Percentiles rank a stretch among this genome's conserved stretches.
phyloP scores from a whole-genome alignment of 2,329 filamentous ascomycete species.

The Exophiala sp. region DNA sequence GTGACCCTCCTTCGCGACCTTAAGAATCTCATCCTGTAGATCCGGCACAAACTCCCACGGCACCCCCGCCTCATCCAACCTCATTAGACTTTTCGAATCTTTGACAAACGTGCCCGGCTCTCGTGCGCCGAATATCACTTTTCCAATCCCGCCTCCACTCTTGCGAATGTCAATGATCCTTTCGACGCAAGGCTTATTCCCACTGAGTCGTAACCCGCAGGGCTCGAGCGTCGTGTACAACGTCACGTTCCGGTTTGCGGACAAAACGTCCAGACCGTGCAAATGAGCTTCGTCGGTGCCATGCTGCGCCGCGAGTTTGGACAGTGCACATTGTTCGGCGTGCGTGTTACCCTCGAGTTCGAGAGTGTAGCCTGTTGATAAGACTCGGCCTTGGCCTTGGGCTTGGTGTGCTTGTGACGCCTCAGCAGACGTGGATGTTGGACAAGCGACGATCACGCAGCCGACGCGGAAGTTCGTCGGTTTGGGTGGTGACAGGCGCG shows the following conservation, averaged over 20 bases:
- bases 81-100: constrained; percentile 69
- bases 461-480: constrained; percentile 93
- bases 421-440: constrained; percentile 29
- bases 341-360: constrained; percentile 92
- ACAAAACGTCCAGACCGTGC: constrained; percentile 40
- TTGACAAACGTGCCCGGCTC: constrained; percentile 90
- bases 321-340: constrained; percentile 86
- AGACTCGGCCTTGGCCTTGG: constrained; percentile 40
- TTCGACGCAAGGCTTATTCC: constrained; percentile 62
- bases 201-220: constrained; percentile 45
- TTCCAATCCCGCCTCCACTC: constrained; percentile 56
- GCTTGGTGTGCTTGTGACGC: constrained; percentile 34
- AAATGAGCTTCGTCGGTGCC: constrained; percentile 53
- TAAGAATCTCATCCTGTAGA: constrained; percentile 74
- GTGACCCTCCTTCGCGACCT: constrained; percentile 82
- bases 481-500: constrained; percentile 74
- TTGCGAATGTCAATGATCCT: constrained; percentile 60
- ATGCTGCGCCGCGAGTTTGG: constrained; percentile 56
- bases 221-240: constrained; percentile 87
- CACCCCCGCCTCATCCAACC: constrained; percentile 69
- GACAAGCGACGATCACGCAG: constrained; percentile 66
- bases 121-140: constrained; percentile 80
- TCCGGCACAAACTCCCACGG: constrained; percentile 69
- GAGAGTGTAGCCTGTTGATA: constrained; percentile 83
- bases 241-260: constrained; percentile 47